Evolutionary conservation across 768 basidiomycete species (phyloP), one percentile per base, ranked within the genome.

Genomic region (Lactifluus subvellereus): DNA sequence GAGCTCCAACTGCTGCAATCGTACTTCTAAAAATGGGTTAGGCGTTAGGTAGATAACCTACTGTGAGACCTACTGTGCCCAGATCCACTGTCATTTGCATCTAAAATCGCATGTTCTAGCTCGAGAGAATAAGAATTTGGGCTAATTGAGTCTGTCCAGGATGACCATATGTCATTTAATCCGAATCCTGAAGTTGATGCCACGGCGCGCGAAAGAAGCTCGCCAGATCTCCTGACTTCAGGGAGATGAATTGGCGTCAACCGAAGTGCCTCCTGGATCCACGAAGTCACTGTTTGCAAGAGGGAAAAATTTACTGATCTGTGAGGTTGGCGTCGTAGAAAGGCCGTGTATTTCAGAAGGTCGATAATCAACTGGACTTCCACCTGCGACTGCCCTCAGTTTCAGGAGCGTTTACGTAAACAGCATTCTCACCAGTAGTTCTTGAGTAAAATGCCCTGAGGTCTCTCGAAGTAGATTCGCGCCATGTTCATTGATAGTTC

Each of bases 141-240:
- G 27, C n/a, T 37, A 22, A 40, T 53, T 16, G 68, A 67, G 13
- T 47, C 43, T 11, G 69, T 78, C 59, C 86, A 72, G 6, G 71
- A 72, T 13, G 78, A 76, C 93, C 93, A 96, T 40, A 96, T 82
- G 22, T 85, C 78, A 20, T 81, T 74, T 71, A 94, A 75, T 27
- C 87, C 89, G 30, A 84, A 77, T 4, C 95, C 94, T n/a, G 83
- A 80, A 7, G 84, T 83, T 16, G 85, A 79, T 3, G 81, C 82
- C 16, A 89, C 77, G 3, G 76, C 69, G 5, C 78, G 72, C 42
- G 79, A 75, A 3, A 95, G 75, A 6, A 69, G 68, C 37, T 74
- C 60, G 6, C 76, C 75, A 32, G 72, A 54, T 9, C 67, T 68
- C 35, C 85, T 69, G 30, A 68, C 56, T 1, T 59, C 47, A 54